These are phyloP conservation scores for Stygiomarasmius scandens DNA, from an alignment of 1,284 basidiomycete species.

Conservation along the genomic window DNA sequence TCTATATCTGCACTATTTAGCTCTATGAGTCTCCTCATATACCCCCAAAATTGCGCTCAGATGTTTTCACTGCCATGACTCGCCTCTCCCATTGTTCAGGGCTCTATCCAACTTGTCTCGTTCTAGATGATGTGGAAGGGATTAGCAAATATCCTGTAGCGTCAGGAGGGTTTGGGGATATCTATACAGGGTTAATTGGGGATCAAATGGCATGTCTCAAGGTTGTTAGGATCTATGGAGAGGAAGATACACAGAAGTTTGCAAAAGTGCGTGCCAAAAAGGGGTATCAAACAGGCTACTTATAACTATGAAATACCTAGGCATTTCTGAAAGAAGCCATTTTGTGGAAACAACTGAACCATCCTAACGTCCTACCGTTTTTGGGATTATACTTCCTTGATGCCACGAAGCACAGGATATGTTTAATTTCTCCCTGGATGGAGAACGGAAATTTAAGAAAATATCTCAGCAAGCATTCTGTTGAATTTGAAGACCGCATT, in stretches of 20 bases:
- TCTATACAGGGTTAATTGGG: slow-evolving; percentile 4
- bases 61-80: background rate
- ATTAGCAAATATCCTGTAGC: background rate
- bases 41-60: background rate
- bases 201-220: slow-evolving; percentile 5
- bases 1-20: background rate
- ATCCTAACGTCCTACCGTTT: slow-evolving; percentile 35
- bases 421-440: slow-evolving; percentile 41
- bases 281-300: background rate
- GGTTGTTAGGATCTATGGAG: background rate
- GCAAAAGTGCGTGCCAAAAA: background rate
- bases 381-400: slow-evolving; percentile 27
- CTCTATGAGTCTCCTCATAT: background rate
- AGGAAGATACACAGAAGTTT: background rate
- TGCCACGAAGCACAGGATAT: slow-evolving; percentile 18
- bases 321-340: slow-evolving; percentile 23
- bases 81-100: background rate
- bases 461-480: slow-evolving; percentile 23
- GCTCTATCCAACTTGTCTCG: background rate
- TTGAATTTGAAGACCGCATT: slow-evolving; percentile 20
- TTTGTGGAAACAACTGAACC: slow-evolving; percentile 32
- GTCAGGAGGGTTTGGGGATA: slow-evolving; percentile 6
- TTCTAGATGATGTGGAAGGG: background rate
- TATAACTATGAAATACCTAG: background rate
- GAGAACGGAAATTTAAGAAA: slow-evolving; percentile 33